phyloP scores from a whole-genome alignment of 371 early-diverging fungal species.

The Apophysomyces variabilis region DNA sequence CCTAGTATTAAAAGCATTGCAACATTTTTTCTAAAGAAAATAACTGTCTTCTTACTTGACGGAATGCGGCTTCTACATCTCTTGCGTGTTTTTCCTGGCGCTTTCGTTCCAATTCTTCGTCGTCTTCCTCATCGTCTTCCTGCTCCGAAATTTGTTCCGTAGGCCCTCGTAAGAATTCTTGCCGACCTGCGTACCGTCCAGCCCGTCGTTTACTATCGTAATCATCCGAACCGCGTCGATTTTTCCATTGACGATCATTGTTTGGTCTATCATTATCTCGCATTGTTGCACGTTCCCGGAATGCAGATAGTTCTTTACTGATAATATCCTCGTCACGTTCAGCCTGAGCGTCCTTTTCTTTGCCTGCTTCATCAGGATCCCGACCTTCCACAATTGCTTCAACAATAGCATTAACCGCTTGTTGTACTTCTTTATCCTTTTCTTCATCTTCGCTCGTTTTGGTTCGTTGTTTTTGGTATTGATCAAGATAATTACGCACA shows the following conservation, averaged over 20 bases:
- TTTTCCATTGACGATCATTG: conserved; percentile 35
- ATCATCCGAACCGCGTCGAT: conserved; percentile 25
- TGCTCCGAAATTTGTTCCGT: conserved; percentile 21
- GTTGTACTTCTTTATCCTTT: conserved; percentile 28
- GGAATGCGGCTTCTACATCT: conserved; percentile 69
- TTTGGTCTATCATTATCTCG: conserved; percentile 58
- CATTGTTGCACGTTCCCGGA: conserved; percentile 67
- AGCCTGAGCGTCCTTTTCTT: neutral
- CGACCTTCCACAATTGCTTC: conserved; percentile 51
- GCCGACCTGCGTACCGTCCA: conserved; percentile 24
- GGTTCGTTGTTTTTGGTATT: conserved; percentile 50
- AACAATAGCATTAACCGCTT: conserved; percentile 39
- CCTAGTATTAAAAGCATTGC: neutral
- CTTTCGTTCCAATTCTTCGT: conserved; percentile 72
- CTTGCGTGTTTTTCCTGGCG: conserved; percentile 67
- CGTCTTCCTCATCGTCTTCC: conserved; percentile 48
- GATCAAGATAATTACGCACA: conserved; percentile 66
- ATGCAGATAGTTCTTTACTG: conserved; percentile 65
- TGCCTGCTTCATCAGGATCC: conserved; percentile 25
- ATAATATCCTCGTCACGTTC: conserved; percentile 58
- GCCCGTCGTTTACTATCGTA: conserved; percentile 38
- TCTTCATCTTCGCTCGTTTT: conserved; percentile 33
- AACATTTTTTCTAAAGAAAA: too few species aligned
- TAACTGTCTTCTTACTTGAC: conserved; percentile 48
- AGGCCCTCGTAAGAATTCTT: conserved; percentile 37